Base-by-base conservation (phyloP, 1,139 yeast species). In the Taphrina populina region DNA sequence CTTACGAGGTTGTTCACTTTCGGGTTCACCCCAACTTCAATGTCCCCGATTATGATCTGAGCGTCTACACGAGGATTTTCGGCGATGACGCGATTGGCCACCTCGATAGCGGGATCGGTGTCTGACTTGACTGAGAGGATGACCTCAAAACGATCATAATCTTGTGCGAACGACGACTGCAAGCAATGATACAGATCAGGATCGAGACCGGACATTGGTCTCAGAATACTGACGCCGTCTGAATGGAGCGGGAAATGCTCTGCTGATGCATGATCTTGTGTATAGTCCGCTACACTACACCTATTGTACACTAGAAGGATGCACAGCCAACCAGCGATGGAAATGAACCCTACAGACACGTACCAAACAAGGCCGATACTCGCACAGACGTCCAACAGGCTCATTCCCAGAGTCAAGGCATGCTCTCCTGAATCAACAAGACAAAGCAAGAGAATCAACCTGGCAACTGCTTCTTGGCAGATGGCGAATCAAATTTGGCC, bases 171-270 rank as follows among this genome's bases (percentile, higher is more conserved):
- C 7, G 88, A 79, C 21, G 86, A 78, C 60, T 78, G 80, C 44
- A 88, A 71, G 66, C 95, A 88, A 10, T 77, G 70, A 45, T 75
- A 77, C 70, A 87, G 74, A 62, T 83, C 92, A 0, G 90, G 79
- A 66, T 88, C 96, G 23, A 86, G 72, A 4, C 96, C 96, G 64
- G 86, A 85, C 56, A 88, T 74, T 0, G 96, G 96, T 30, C 96
- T 72, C 46, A 88, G 68, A 40, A 88, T 85, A 1, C 92, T 80
- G 6, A 88, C 95, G 2, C 94, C 47, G 5, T 15, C 19, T 8
- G 29, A 3, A 4, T 13, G 27, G n/a, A 2, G 4, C 2, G 7
- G 11, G 6, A 11, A 27, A 27, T 27, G 10, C 8, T 11, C 8
- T 27, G 30, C 11, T 27, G 30, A 27, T 8, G 30, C 30, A 27